Conservation (phyloP, 2,329 filamentous ascomycete genomes). For the Calonectria montana region DNA sequence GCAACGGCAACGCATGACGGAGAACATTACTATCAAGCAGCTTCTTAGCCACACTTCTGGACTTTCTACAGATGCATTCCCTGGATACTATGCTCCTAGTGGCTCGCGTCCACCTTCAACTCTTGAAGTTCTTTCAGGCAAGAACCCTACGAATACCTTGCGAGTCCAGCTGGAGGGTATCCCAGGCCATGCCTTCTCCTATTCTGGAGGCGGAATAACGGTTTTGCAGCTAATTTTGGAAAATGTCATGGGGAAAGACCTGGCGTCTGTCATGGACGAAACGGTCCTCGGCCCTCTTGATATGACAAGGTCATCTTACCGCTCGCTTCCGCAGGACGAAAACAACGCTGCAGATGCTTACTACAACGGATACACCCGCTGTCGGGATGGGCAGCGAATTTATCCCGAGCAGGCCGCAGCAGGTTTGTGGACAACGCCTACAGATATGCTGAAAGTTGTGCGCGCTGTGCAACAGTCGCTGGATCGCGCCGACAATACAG, state of each 20-base stretch:
- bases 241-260: not conserved
- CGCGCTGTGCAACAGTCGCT: not conserved
- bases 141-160: not conserved
- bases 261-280: not conserved
- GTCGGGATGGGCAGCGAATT: not conserved
- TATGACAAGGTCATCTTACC: not conserved
- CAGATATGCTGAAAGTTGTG: not conserved
- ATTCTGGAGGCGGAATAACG: not conserved
- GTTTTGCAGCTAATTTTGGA: not conserved
- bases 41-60: not conserved
- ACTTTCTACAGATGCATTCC: not conserved
- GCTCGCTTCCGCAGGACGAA: not conserved
- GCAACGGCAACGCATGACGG: not conserved
- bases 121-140: not conserved
- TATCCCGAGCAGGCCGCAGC: not conserved
- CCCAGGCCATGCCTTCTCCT: not conserved
- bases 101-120: not conserved
- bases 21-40: not conserved
- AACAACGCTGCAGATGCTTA: not conserved
- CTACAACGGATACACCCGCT: not conserved
- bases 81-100: not conserved
- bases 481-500: not conserved
- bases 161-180: not conserved
- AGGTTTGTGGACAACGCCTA: not conserved
- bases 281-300: not conserved